phyloP scores from a whole-genome alignment of 441 rosid genomes.

The Geranium incanum region DNA sequence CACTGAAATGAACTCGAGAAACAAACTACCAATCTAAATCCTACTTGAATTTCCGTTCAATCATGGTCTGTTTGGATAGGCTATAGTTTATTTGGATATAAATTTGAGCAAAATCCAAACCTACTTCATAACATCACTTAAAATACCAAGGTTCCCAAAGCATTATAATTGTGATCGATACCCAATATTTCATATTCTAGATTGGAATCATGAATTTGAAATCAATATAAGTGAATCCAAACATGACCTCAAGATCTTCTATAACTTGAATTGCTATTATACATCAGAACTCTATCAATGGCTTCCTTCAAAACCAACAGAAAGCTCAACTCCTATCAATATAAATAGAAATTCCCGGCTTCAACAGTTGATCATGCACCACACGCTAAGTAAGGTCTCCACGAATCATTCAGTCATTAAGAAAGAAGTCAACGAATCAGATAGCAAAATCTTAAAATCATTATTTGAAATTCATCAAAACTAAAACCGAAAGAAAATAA shows the following conservation, averaged over 20 bases:
- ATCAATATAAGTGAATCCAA: too few species aligned
- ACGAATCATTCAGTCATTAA: neutral
- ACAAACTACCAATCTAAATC: neutral
- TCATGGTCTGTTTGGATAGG: too few species aligned
- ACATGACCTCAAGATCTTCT: neutral
- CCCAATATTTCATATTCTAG: too few species aligned
- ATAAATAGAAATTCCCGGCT: neutral
- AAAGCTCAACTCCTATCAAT: conserved; percentile 1
- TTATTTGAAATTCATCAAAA: neutral
- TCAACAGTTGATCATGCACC: too few species aligned
- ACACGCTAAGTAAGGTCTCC: neutral
- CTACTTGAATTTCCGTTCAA: neutral
- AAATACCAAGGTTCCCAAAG: too few species aligned
- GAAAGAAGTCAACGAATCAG: neutral
- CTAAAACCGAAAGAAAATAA: too few species aligned
- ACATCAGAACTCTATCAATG: neutral
- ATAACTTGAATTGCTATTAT: neutral
- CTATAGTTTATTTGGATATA: too few species aligned
- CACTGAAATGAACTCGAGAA: neutral
- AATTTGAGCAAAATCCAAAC: too few species aligned
- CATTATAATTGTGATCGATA: too few species aligned
- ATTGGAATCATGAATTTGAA: too few species aligned
- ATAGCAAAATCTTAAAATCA: neutral
- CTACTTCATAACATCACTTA: too few species aligned
- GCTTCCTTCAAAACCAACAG: neutral